These are phyloP conservation scores for Hypoxylon sp. DNA, from an alignment of 2,329 filamentous ascomycete species.

Conservation along the genomic window DNA sequence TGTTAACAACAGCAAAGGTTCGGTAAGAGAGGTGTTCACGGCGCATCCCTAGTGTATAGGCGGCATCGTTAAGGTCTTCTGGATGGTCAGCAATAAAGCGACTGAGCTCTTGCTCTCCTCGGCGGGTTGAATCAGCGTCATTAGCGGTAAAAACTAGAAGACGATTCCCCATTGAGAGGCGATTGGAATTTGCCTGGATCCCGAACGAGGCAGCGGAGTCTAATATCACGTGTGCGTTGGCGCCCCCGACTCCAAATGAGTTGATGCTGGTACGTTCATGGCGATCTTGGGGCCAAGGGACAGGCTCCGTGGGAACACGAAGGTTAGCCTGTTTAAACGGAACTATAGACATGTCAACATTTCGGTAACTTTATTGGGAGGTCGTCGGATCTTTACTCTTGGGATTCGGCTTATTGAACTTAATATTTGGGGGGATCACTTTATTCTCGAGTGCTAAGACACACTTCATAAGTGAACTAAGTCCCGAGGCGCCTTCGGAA, in stretches of 20 bases:
- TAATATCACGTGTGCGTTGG: slow-evolving; percentile 8
- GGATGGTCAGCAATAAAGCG: not conserved
- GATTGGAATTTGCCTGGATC: not conserved
- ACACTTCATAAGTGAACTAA: slow-evolving; percentile 48
- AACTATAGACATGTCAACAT: not conserved
- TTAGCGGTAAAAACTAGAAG: not conserved
- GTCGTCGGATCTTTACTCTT: slow-evolving; percentile 24
- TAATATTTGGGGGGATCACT: slow-evolving; percentile 51
- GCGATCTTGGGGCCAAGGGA: not conserved
- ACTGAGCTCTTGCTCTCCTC: not conserved
- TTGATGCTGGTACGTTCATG: slow-evolving; percentile 10
- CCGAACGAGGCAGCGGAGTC: not conserved
- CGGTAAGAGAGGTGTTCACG: not conserved
- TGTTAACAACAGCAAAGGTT: not conserved
- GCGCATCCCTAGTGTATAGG: slow-evolving; percentile 3
- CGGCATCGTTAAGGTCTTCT: not conserved
- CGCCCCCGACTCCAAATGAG: slow-evolving; percentile 11
- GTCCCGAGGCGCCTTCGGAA: slow-evolving; percentile 46
- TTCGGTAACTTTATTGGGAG: not conserved
- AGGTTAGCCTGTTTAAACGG: not conserved
- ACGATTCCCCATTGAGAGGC: not conserved
- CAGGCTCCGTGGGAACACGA: not conserved
- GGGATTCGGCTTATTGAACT: slow-evolving; percentile 52
- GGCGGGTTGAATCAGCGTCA: not conserved
- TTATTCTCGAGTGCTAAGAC: slow-evolving; percentile 39